Evolutionary conservation across 2,329 filamentous ascomycete genomes (phyloP), one percentile per base, ranked within the genome.

Genomic region (Teratosphaeria zuluensis): DNA sequence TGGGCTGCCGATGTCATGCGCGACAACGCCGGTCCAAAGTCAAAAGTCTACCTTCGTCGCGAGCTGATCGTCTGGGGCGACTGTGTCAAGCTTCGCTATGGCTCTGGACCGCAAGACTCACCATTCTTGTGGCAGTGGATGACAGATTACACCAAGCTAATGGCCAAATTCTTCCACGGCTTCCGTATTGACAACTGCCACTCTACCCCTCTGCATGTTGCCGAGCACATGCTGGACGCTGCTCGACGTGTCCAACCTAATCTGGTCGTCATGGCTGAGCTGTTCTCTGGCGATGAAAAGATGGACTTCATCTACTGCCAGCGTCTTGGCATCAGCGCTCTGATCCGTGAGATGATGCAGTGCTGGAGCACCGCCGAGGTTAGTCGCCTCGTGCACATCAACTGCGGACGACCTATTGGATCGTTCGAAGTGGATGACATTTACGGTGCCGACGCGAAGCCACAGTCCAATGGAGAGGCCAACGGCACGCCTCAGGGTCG

Each of bases 21-120:
- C 51, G 94, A 99, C 76, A 94, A 97, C 69, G 94, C 94, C 32
- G 95, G 95, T 0, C 88, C 91, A 0, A 80, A 89, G 53, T 96
- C 92, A 8, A 86, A 87, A 58, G 91, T 92, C n/a, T 99, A 99
- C 69, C 81, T 99, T n/a, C 84, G 90, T 56, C 84, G 94, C 65
- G 91, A 99, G 73, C 90, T 99, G 61, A 97, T 99, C 65, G 89
- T 96, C 32, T 99, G 94, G 94, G 92, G 92, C 14, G 94, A 99
- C 71, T 99, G 95, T 71, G 94, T 97, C 62, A 99, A 99, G 78
- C 81, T 99, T 56, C 86, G 94, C 19, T 99, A 97, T 70, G 94
- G 94, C 35, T 81, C 78, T 30, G 80, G 84, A 0, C 88, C 87
- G 0, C 76, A 92, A 56, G 94, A 97, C 71, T 97, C 87, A 67